These are phyloP conservation scores for Mycena alexandri DNA, from an alignment of 768 basidiomycete species.

Conservation along the genomic window DNA sequence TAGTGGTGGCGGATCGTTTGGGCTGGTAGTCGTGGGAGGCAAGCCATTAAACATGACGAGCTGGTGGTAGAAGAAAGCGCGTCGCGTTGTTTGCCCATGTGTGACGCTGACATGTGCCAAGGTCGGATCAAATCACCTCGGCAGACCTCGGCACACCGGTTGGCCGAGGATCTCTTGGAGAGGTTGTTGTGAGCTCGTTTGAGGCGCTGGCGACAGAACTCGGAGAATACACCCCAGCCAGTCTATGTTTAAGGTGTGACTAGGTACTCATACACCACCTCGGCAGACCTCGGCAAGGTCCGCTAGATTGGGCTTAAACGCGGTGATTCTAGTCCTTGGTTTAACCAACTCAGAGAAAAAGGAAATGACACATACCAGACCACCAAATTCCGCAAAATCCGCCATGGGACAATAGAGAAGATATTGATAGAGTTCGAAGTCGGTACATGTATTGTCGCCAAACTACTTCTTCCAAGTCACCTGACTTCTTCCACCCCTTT, in stretches of 20 bases:
- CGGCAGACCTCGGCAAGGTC: too few species aligned
- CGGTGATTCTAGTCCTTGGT: too few species aligned
- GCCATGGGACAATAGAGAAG: slow-evolving; percentile 1
- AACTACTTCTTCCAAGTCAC: too few species aligned
- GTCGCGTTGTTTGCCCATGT: not conserved
- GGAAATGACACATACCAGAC: not conserved
- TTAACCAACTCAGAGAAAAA: too few species aligned
- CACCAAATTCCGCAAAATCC: slow-evolving; percentile 13
- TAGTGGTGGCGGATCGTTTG: not conserved
- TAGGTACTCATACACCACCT: too few species aligned
- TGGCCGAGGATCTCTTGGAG: not conserved
- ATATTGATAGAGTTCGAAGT: slow-evolving; percentile 17
- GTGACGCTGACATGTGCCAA: not conserved
- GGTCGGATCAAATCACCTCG: not conserved
- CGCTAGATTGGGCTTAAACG: too few species aligned
- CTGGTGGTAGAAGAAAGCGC: not conserved
- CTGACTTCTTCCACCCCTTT: too few species aligned
- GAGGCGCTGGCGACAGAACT: too few species aligned
- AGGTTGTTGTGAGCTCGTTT: too few species aligned
- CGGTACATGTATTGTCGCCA: slow-evolving; percentile 1
- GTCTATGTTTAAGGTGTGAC: too few species aligned
- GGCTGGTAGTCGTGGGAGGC: not conserved
- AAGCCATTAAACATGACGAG: not conserved
- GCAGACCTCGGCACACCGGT: slow-evolving; percentile 3
- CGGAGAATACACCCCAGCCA: too few species aligned